Evolutionary conservation across 371 early-diverging fungal genomes (phyloP), one percentile per base, ranked within the genome.

Genomic region (Mucor saturninus): DNA sequence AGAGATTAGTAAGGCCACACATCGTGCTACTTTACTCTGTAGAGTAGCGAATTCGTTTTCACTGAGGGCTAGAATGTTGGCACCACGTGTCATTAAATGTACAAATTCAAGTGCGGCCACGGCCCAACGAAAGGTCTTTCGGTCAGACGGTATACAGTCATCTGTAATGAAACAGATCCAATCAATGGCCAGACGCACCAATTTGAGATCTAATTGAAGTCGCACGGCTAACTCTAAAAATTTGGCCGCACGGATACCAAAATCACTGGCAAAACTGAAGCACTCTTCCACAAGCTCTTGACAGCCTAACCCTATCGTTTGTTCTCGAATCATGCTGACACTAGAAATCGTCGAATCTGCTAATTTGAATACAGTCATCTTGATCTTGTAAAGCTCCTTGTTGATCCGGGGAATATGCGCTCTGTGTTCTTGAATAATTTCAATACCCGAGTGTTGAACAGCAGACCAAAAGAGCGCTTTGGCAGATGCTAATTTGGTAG

Each of bases 121-220:
- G 4, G 91, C 91, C 95, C 95, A 95, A 28, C 93, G 85, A 77
- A 93, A 92, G 0, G 95, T 95, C 67, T 90, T 91, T 26, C 88
- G 79, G 53, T 92, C 92, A 13, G 86, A 85, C 0, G 89, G 90
- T 48, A 85, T 83, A 67, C 93, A 93, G 59, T 92, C 92, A 54
- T 89, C 89, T 35, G 83, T 84, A 37, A 90, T 86, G 61, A 95
- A 95, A 57, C 87, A 89, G 48, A 93, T 90, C 95, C 95, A 95
- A 49, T 91, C 91, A 43, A 92, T 90, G 2, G 93, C 84, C 14
- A 95, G 77, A 8, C 87, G 84, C 7, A 89, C 78, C 26, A 93
- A 72, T 46, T 86, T 85, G 21, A 85, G 59, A 61, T 87, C 86
- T 15, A 88, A 64, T 54, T 86, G 83, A 0, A 75, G 65, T 28